Percentiles rank a stretch among this genome's conserved stretches.
Conservation (phyloP, 805 yeast genomes). For the Candida verbasci region DNA sequence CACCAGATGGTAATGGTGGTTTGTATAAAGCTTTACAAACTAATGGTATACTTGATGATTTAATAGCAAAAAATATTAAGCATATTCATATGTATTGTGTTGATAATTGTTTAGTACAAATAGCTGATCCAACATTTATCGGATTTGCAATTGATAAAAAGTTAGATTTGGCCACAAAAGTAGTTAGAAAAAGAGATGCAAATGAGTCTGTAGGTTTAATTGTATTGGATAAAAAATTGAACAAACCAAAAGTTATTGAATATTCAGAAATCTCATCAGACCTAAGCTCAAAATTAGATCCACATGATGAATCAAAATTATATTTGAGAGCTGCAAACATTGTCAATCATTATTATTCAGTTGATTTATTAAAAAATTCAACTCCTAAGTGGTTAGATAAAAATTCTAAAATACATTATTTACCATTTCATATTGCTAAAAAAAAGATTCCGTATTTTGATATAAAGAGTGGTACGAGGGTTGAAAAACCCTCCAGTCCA, state of each 20-base stretch:
- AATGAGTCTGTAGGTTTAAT: conserved; percentile 88
- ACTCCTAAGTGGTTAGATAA: conserved; percentile 66
- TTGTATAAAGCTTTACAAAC: conserved; percentile 75
- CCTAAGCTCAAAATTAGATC: conserved; percentile 63
- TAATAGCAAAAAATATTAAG: conserved; percentile 62
- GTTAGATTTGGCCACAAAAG: conserved; percentile 84
- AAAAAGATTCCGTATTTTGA: conserved; percentile 75
- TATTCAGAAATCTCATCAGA: conserved; percentile 84
- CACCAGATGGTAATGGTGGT: conserved; percentile 99
- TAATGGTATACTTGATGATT: conserved; percentile 64
- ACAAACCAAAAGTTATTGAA: conserved; percentile 86
- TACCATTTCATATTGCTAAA: conserved; percentile 94
- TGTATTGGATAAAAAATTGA: conserved; percentile 55
- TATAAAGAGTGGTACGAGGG: conserved; percentile 34
- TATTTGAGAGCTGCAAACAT: conserved; percentile 91
- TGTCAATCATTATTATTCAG: conserved; percentile 92
- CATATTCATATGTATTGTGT: conserved; percentile 97
- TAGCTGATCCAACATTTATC: conserved; percentile 87
- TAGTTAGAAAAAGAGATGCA: conserved; percentile 88
- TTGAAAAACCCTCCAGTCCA: conserved; percentile 61
- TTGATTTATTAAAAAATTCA: conserved; percentile 56
- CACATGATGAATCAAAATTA: conserved; percentile 47
- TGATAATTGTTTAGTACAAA: conserved; percentile 85
- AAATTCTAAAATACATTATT: conserved; percentile 48
- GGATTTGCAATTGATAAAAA: conserved; percentile 74